Evolutionary conservation across 805 yeast species (phyloP).

Genomic region (Myxozyma lipomycoides): DNA sequence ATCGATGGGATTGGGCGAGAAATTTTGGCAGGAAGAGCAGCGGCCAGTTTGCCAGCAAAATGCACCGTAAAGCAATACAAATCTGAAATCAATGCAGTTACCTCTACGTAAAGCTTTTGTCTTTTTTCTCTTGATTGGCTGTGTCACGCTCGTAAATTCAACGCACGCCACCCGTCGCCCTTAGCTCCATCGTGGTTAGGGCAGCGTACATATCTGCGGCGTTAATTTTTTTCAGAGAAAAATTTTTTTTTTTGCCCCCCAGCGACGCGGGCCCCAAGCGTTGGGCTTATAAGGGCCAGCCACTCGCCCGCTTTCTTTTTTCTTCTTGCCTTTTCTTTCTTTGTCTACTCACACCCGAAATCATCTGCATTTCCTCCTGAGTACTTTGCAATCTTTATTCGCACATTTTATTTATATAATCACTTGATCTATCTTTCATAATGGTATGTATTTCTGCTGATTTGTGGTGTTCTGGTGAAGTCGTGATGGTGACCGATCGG

Average conservation of each 20-base stretch:
- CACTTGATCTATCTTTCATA: conserved; percentile 16
- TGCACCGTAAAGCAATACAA: too few relatives aligned
- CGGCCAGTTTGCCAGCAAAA: too few relatives aligned
- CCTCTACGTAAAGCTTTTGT: too few relatives aligned
- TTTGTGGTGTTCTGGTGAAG: neutral
- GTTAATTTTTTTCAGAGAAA: too few relatives aligned
- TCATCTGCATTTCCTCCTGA: conserved; percentile 41
- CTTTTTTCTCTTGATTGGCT: too few relatives aligned
- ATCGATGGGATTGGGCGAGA: too few relatives aligned
- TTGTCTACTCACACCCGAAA: conserved; percentile 44
- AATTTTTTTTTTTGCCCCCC: conserved; percentile 8
- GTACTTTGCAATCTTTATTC: conserved; percentile 28
- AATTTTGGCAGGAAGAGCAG: too few relatives aligned
- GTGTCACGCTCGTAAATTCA: too few relatives aligned
- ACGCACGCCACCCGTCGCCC: too few relatives aligned
- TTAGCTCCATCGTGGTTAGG: too few relatives aligned
- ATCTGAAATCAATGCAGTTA: too few relatives aligned
- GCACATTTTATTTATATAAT: neutral
- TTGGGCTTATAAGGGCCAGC: conserved; percentile 17
- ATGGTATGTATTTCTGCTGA: conserved; percentile 31
- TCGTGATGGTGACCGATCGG: neutral
- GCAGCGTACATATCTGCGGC: too few relatives aligned
- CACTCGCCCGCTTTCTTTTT: conserved; percentile 18
- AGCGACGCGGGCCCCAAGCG: conserved; percentile 1
- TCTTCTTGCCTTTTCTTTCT: conserved; percentile 33